Conservation (phyloP, 495 filamentous ascomycete species). For the Halenospora varia region DNA sequence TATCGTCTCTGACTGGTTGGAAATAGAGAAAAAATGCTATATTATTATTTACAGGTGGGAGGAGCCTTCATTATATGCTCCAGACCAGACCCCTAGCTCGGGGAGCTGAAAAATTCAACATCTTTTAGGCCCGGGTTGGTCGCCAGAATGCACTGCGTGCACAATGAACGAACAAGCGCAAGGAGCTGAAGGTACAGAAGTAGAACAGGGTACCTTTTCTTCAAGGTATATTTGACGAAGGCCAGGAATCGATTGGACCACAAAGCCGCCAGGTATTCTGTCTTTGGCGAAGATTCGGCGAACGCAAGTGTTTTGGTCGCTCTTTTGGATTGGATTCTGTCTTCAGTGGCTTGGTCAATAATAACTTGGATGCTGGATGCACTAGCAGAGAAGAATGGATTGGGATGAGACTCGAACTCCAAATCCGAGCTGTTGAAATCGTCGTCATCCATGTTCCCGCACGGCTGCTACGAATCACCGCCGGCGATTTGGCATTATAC, state of each 20-base stretch:
- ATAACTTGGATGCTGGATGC: background rate
- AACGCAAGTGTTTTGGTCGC: background rate
- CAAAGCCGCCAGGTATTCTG: background rate
- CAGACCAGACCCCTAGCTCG: too few relatives aligned
- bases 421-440: constrained; percentile 6
- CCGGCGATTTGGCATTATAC: too few relatives aligned
- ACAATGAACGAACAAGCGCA: too few relatives aligned
- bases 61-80: too few relatives aligned
- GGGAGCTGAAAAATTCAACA: too few relatives aligned
- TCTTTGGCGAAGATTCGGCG: background rate
- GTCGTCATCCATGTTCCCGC: background rate
- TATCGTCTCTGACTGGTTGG: too few relatives aligned
- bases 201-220: background rate
- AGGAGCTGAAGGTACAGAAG: too few relatives aligned
- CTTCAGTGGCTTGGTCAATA: background rate
- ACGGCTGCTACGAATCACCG: too few relatives aligned
- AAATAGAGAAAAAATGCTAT: too few relatives aligned
- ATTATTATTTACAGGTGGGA: too few relatives aligned
- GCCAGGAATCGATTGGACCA: background rate
- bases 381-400: background rate
- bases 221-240: background rate
- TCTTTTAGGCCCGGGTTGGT: too few relatives aligned
- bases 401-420: background rate
- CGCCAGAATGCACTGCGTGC: too few relatives aligned
- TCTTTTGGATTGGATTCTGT: constrained; percentile 1